phyloP scores from a whole-genome alignment of 1,284 basidiomycete genomes.

The Fomitiporia mediterranea region DNA sequence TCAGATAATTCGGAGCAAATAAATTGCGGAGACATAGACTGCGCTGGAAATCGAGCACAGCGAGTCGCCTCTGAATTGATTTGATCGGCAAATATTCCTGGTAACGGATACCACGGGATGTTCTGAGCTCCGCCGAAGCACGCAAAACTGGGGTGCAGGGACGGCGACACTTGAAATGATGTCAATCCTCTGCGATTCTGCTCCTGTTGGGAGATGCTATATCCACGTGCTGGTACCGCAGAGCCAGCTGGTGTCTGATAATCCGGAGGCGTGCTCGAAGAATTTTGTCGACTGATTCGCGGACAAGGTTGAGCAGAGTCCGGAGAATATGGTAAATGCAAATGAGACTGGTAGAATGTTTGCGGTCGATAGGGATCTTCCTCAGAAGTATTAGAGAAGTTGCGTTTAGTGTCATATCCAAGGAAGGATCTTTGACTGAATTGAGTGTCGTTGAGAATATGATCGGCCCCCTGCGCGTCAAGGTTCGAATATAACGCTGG shows the following conservation, averaged over 20 bases:
- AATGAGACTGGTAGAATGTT: not conserved
- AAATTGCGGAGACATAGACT: not conserved
- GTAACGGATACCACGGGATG: not conserved
- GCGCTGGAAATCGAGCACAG: not conserved
- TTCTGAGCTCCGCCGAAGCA: not conserved
- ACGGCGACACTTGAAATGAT: not conserved
- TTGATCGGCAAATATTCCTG: too few species aligned
- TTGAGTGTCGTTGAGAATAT: too few species aligned
- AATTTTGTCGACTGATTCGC: not conserved
- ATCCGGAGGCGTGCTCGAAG: not conserved
- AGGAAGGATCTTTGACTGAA: too few species aligned
- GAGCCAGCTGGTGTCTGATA: not conserved
- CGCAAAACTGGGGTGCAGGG: not conserved
- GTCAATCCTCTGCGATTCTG: not conserved
- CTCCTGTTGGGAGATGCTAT: not conserved
- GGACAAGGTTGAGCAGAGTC: not conserved
- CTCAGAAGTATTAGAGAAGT: too few species aligned
- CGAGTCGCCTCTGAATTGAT: not conserved
- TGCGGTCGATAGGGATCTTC: not conserved
- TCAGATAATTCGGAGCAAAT: constrained; percentile 1
- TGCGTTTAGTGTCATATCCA: too few species aligned
- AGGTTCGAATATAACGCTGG: too few species aligned
- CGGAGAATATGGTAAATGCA: not conserved
- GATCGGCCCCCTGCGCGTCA: too few species aligned
- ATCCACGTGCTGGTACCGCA: not conserved